Evolutionary conservation across 176 grass and related monocot genomes (phyloP).

Genomic region (Oryza glumipatula): DNA sequence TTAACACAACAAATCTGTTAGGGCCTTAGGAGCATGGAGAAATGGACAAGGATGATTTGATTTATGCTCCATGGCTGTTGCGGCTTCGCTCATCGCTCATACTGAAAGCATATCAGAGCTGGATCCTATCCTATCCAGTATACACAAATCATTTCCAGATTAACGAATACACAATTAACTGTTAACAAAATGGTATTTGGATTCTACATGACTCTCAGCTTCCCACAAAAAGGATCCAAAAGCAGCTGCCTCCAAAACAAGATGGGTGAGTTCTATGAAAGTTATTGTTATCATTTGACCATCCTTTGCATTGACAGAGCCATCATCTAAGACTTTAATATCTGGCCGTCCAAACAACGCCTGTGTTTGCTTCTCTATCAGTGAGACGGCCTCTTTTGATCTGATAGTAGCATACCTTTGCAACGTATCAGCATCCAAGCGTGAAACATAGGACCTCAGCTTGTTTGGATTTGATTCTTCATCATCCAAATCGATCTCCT

Average conservation of each 20-base stretch:
- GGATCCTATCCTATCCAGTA: neutral
- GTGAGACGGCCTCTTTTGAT: constrained; percentile 76
- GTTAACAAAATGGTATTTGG: constrained; percentile 88
- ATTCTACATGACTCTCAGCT: constrained; percentile 91
- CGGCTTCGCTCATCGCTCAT: neutral
- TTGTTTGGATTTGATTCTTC: constrained; percentile 62
- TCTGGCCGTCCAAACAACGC: constrained; percentile 91
- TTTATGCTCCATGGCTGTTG: neutral
- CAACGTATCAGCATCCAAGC: constrained; percentile 75
- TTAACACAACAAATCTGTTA: neutral
- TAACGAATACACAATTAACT: constrained; percentile 47
- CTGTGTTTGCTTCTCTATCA: constrained; percentile 98
- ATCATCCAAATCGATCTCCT: constrained; percentile 48
- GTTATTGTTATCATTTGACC: constrained; percentile 79
- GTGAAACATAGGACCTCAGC: constrained; percentile 81
- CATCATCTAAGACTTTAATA: constrained; percentile 78
- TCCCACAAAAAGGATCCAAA: constrained; percentile 96
- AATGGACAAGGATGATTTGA: neutral
- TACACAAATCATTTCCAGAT: constrained; percentile 26
- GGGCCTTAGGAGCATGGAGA: neutral
- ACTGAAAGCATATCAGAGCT: neutral
- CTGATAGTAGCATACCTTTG: constrained; percentile 90
- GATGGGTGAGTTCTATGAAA: constrained; percentile 73
- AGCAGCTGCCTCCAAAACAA: constrained; percentile 82
- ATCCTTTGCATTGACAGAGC: constrained; percentile 66